Percentiles rank a stretch among this genome's conserved stretches.
Evolutionary conservation across 768 basidiomycete genomes (phyloP).

Genomic region (Lactifluus subvellereus): DNA sequence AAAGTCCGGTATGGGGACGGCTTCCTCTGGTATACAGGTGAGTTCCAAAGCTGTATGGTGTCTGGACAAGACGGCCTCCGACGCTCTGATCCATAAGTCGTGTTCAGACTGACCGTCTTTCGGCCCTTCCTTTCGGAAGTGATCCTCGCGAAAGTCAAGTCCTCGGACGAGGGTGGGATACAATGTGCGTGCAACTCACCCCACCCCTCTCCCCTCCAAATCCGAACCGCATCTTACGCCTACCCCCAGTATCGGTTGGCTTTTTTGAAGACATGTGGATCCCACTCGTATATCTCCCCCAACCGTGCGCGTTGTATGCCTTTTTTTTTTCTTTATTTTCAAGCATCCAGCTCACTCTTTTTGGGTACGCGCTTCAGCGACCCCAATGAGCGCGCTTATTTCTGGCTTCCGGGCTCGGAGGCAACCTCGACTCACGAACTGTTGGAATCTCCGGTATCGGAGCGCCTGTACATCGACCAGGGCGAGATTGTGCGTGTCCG

Average conservation of each 20-base stretch:
- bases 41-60: conserved; percentile 16
- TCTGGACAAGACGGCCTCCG: not conserved
- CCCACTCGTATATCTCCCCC: conserved; percentile 71
- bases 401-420: conserved; percentile 66
- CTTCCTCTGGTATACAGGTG: conserved; percentile 90
- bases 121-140: conserved; percentile 89
- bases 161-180: conserved; percentile 80
- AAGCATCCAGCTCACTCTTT: not conserved
- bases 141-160: conserved; percentile 81
- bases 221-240: not conserved
- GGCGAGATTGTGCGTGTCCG: conserved; percentile 72
- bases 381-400: conserved; percentile 75
- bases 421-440: conserved; percentile 52
- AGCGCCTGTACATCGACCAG: conserved; percentile 77
- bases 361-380: conserved; percentile 42
- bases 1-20: conserved; percentile 95
- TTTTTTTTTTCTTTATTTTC: not conserved
- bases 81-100: conserved; percentile 42
- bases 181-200: conserved; percentile 47
- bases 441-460: conserved; percentile 57
- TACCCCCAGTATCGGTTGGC: conserved; percentile 62
- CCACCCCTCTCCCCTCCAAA: not conserved
- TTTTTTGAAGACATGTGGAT: conserved; percentile 96
- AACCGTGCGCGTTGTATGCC: conserved; percentile 72
- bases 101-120: conserved; percentile 87